Percentiles rank a stretch among this genome's conserved stretches.
Evolutionary conservation across 140 eudicot genomes (phyloP).

Genomic region (Flaveria floridana): DNA sequence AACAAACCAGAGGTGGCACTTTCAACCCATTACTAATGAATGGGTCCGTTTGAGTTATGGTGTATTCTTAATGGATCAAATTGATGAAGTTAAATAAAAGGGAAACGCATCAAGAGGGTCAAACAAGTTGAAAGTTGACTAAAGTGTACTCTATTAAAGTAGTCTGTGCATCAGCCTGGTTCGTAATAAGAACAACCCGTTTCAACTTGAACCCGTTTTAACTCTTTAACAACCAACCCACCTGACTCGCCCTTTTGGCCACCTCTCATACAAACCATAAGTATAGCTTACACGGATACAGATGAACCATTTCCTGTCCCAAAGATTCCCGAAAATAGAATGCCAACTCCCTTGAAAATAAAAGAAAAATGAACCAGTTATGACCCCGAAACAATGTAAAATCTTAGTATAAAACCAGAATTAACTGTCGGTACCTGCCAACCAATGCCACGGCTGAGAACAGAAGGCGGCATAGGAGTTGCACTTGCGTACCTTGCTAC

Average conservation of each 20-base stretch:
- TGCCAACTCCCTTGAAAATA: conserved; percentile 73
- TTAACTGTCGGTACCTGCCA: conserved; percentile 73
- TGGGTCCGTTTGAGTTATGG: background rate
- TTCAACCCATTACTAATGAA: background rate
- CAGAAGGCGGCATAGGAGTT: conserved; percentile 86
- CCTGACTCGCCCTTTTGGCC: background rate
- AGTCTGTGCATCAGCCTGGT: background rate
- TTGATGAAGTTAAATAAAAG: background rate
- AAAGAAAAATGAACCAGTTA: background rate
- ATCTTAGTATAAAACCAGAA: background rate
- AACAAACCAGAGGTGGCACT: background rate
- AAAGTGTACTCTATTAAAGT: background rate
- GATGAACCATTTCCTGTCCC: conserved; percentile 93
- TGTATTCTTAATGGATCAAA: background rate
- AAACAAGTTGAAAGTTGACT: background rate
- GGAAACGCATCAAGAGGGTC: background rate
- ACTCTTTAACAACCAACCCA: background rate
- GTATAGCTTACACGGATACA: conserved; percentile 74
- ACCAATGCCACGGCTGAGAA: conserved; percentile 95
- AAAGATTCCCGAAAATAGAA: conserved; percentile 79
- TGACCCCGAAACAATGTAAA: background rate
- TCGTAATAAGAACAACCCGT: background rate
- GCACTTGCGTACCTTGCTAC: conserved; percentile 95
- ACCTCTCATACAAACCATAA: background rate
- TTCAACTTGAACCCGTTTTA: background rate